Evolutionary conservation across 257 asterid genomes (phyloP), one percentile per base, ranked within the genome.

Genomic region (Forsythia suspensa): DNA sequence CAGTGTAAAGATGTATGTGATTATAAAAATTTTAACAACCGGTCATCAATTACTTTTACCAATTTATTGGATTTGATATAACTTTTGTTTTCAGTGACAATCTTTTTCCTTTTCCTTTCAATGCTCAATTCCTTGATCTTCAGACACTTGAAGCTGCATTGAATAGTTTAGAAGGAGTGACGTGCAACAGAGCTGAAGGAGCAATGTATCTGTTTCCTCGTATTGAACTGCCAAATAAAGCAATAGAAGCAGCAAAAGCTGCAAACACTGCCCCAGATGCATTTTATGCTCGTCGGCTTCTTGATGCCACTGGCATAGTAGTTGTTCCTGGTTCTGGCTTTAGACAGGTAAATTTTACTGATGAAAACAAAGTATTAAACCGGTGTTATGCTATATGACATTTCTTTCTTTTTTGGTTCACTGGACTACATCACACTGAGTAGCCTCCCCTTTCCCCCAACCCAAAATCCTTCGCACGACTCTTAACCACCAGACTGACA

Each of bases 251-350:
- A 76, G 97, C 99, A 42, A 89, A 92, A 84, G 86, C 88, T 37
- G 96, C 84, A 34, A 88, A 93, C 18, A 63, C 83, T 7, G 88
- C 98, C 29, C 96, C 99, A 2, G 99, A 95, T 55, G 84, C 97
- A 44, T 89, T 90, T 67, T 95, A 95, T 78, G 92, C 92, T 77
- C 84, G 80, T 8, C 85, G 82, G 59, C 99, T 95, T 77, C 99
- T 95, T 43, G 83, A 90, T 59, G 91, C 99, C 72, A 95, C 98
- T 12, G 99, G 99, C 75, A 84, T 95, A 2, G 99, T 95, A 6
- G 92, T 92, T 3, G 99, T 95, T 77, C 98, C 99, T n/a, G 98
- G 99, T 65, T 93, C 99, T 80, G 98, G 99, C 79, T 95, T 95
- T 74, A 88, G 97, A 46, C 99, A 95, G 97, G 99, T 95, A 72